phyloP scores from a whole-genome alignment of 2,329 filamentous ascomycete genomes.

The Cadophora malorum region DNA sequence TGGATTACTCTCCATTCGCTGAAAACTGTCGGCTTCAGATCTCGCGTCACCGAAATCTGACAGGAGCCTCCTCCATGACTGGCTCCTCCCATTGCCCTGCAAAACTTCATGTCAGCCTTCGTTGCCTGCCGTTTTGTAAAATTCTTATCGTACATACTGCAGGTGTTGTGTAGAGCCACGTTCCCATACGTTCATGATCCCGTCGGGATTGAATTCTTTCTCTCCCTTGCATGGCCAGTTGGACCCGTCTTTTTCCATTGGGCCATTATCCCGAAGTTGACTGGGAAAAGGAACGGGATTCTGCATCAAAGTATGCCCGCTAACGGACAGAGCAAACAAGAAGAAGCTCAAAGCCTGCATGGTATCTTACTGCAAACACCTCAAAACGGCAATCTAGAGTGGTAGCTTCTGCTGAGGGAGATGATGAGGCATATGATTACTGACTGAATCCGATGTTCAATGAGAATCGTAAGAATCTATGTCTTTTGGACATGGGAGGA shows the following conservation, averaged over 20 bases:
- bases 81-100: background rate
- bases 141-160: background rate
- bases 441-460: no score
- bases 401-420: no score
- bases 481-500: no score
- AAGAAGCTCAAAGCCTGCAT: background rate
- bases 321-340: background rate
- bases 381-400: no score
- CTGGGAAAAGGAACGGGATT: background rate
- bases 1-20: conserved; percentile 8
- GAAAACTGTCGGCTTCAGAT: background rate
- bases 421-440: no score
- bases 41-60: background rate
- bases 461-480: no score
- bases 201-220: background rate
- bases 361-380: no score
- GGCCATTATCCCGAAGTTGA: background rate
- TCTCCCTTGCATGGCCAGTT: conserved; percentile 6
- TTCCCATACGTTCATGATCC: conserved; percentile 2
- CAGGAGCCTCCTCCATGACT: conserved; percentile 5
- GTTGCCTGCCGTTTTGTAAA: background rate
- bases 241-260: background rate
- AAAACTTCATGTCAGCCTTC: background rate
- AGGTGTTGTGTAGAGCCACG: conserved; percentile 2
- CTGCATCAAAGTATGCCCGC: background rate